Evolutionary conservation across 2,329 filamentous ascomycete species (phyloP).

Genomic region (Microdochium paspali): DNA sequence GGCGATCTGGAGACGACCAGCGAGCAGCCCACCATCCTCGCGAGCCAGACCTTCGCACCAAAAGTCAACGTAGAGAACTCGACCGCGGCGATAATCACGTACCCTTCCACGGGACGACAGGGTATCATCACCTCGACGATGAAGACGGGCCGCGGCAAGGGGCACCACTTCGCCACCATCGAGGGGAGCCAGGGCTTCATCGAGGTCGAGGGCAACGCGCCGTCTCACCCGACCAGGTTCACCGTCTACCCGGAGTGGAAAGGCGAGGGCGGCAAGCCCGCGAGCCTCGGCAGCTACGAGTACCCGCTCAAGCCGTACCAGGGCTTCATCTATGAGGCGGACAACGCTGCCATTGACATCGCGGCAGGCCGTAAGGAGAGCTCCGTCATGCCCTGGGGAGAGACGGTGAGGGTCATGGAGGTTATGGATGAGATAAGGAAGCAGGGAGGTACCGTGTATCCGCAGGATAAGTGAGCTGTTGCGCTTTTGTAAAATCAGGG

Average conservation of each 20-base stretch:
- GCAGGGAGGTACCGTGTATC: conserved; percentile 19
- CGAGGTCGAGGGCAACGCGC: conserved; percentile 21
- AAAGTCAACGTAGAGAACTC: conserved; percentile 21
- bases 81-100: conserved; percentile 28
- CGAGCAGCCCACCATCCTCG: conserved; percentile 22
- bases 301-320: conserved; percentile 22
- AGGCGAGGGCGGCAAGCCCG: conserved; percentile 9
- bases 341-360: conserved; percentile 30
- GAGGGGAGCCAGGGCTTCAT: conserved; percentile 28
- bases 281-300: conserved; percentile 19
- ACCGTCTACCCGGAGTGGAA: conserved; percentile 20
- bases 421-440: conserved; percentile 35
- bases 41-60: conserved; percentile 20
- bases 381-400: conserved; percentile 31
- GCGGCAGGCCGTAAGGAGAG: conserved; percentile 25
- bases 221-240: conserved; percentile 24
- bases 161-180: conserved; percentile 23
- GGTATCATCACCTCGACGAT: conserved; percentile 30
- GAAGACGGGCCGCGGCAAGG: conserved; percentile 10
- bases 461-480: conserved; percentile 14
- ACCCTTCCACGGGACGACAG: conserved; percentile 25
- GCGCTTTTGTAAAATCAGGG: no score
- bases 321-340: conserved; percentile 35
- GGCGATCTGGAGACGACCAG: neutral
- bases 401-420: conserved; percentile 34